Base-by-base conservation (phyloP, 805 yeast species). In the Starmerella bombicola region DNA sequence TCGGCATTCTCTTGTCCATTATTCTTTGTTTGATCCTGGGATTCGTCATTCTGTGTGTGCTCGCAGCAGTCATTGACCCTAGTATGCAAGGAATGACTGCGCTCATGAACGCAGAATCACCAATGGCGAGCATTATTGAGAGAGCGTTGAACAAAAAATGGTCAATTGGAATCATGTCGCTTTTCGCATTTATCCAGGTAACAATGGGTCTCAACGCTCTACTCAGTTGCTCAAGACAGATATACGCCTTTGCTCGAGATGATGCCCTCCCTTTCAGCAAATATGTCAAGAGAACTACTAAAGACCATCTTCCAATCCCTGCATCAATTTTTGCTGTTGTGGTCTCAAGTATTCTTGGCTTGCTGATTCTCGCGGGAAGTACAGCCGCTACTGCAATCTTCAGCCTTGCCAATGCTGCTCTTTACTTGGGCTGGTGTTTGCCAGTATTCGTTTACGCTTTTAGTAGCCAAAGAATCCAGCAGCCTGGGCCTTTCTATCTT, bases 201-300 rank as follows among this genome's bases (percentile, higher is more conserved):
- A 60, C 76, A 40, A 78, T 77, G 82, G 79, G 80, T 15, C 66
- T 73, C 19, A 73, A 79, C 3, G 67, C 72, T 40, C 61, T 76
- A 35, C 68, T 76, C 35, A 82, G 83, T 9, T 68, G 72, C 5
- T 75, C 81, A 4, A 69, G 85, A 58, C 84, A 78, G 57, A 67
- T 76, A 37, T 78, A 80, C 75, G 83, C 84, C 1, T 76, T 78
- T 57, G 75, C 82, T 30, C 71, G 88, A 62, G 88, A 79, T 56
- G 76, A 77, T 51, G 85, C 84, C 13, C 65, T 79, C 42, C 86
- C 86, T 7, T 63, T 76, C 47, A 67, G 78, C 12, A 59, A 65
- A 31, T 63, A 63, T 53, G 67, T 79, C 46, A 73, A 76, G 49
- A 69, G 63, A 33, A 80, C 80, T 33, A 64, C 78, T 52, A 67